A percentile compares a stretch with the other conserved stretches of the same genome.
phyloP scores from a whole-genome alignment of 2,329 filamentous ascomycete genomes.

The Domatiomyces globalis region DNA sequence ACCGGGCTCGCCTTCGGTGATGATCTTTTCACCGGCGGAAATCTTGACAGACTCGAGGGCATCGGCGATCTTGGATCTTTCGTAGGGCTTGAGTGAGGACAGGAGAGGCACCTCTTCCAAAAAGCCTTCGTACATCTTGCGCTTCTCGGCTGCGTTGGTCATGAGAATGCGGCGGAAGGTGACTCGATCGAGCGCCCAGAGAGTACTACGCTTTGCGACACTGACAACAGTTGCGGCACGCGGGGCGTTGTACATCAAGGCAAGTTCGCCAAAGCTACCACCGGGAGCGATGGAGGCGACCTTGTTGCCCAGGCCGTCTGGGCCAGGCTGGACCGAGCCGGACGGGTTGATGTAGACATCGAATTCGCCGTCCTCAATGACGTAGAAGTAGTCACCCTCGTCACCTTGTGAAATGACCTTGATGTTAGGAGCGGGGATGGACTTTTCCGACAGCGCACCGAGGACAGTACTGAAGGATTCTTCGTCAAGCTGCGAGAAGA shows the following conservation, averaged over 20 bases:
- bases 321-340: conserved; percentile 64
- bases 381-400: conserved; percentile 92
- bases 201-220: conserved; percentile 58
- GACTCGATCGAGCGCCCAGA: conserved; percentile 89
- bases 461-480: conserved; percentile 80
- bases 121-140: conserved; percentile 95
- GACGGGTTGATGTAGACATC: conserved; percentile 76
- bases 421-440: conserved; percentile 78
- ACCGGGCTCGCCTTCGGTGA: conserved; percentile 79
- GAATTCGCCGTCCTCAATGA: conserved; percentile 81
- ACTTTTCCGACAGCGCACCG: conserved; percentile 83
- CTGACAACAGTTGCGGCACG: conserved; percentile 88
- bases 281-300: conserved; percentile 73
- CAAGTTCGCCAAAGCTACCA: conserved; percentile 90
- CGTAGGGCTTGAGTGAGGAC: conserved; percentile 70
- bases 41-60: conserved; percentile 86
- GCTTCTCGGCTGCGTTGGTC: conserved; percentile 91
- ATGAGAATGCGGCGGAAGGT: conserved; percentile 97
- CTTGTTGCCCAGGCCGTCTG: conserved; percentile 67
- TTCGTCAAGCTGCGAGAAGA: conserved; percentile 89
- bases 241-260: conserved; percentile 96
- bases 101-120: conserved; percentile 85
- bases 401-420: conserved; percentile 93
- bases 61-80: conserved; percentile 94
- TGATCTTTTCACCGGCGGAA: conserved; percentile 65